Evolutionary conservation across 805 yeast genomes (phyloP).

Genomic region (Metschnikowia lochheadii): DNA sequence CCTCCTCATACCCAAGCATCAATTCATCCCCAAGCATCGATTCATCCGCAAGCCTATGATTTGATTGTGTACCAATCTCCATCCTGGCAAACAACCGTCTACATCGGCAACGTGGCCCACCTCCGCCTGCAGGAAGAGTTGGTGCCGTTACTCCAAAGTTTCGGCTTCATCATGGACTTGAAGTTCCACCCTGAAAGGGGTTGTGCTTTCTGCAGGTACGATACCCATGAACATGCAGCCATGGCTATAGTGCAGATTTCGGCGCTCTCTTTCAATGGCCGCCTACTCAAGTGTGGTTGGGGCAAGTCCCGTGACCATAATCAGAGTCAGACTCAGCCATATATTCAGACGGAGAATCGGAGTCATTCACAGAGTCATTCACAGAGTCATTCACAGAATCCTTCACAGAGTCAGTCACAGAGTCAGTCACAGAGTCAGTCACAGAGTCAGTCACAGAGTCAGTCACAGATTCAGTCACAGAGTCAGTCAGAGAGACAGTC

Average conservation of each 20-base stretch:
- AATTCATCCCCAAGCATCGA: no score
- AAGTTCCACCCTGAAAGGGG: conserved; percentile 78
- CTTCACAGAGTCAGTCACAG: no score
- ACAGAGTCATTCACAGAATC: no score
- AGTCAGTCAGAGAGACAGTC: no score
- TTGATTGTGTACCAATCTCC: conserved; percentile 75
- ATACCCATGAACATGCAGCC: conserved; percentile 85
- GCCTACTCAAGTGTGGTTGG: conserved; percentile 84
- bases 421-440: no score
- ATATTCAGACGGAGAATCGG: no score
- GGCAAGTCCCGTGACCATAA: conserved; percentile 50
- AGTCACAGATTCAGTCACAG: no score
- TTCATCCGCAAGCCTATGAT: conserved; percentile 40
- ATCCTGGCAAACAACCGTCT: conserved; percentile 79
- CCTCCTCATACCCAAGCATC: no score
- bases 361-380: no score
- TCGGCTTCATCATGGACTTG: conserved; percentile 79
- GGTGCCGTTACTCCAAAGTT: conserved; percentile 67
- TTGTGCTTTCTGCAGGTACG: conserved; percentile 85
- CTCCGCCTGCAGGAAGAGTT: conserved; percentile 69
- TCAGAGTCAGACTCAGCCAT: no score
- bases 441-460: no score
- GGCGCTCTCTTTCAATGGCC: conserved; percentile 69
- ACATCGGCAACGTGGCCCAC: conserved; percentile 80
- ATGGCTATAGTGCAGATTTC: conserved; percentile 75